A percentile compares a stretch with the other conserved stretches of the same genome.
phyloP scores from a whole-genome alignment of 805 yeast species.

The Limtongozyma cylindracea region DNA sequence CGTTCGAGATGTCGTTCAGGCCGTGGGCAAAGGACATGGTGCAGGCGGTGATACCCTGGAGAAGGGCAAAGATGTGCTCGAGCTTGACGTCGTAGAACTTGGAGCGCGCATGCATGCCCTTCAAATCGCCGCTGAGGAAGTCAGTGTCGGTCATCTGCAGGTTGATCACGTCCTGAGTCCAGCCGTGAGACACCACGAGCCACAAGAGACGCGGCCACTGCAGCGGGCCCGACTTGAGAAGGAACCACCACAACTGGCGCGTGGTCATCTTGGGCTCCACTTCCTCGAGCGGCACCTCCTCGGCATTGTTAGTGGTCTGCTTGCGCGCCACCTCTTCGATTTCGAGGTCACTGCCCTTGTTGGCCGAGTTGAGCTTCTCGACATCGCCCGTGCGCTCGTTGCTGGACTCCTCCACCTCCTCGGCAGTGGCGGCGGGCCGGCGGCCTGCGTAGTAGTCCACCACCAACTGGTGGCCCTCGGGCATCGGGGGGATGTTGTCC shows the following conservation, averaged over 20 bases:
- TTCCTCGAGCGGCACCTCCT: constrained; percentile 1
- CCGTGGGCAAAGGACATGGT: constrained; percentile 73
- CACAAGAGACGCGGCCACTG: constrained; percentile 27
- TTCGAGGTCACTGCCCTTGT: too few species aligned
- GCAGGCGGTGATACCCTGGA: constrained; percentile 51
- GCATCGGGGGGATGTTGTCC: constrained; percentile 40
- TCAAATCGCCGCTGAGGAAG: constrained; percentile 18
- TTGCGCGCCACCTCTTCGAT: too few species aligned
- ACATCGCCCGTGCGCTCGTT: too few species aligned
- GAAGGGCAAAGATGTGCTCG: constrained; percentile 39
- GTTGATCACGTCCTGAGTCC: constrained; percentile 33
- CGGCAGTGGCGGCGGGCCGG: constrained; percentile 7
- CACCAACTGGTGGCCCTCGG: constrained; percentile 25
- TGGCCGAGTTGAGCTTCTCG: too few species aligned
- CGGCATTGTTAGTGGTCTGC: too few species aligned
- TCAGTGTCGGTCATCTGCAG: constrained; percentile 15
- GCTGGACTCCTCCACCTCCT: too few species aligned
- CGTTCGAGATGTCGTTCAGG: constrained; percentile 57
- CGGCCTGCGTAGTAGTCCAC: constrained; percentile 47
- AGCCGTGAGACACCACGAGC: constrained; percentile 29
- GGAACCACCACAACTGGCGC: constrained; percentile 12
- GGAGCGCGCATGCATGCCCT: constrained; percentile 25
- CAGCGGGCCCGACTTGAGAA: constrained; percentile 18
- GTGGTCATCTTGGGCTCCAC: constrained; percentile 9
- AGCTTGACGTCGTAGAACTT: constrained; percentile 46